These are phyloP conservation scores for Carallia brachiata DNA, from an alignment of 345 rosid genomes.

Conservation along the genomic window DNA sequence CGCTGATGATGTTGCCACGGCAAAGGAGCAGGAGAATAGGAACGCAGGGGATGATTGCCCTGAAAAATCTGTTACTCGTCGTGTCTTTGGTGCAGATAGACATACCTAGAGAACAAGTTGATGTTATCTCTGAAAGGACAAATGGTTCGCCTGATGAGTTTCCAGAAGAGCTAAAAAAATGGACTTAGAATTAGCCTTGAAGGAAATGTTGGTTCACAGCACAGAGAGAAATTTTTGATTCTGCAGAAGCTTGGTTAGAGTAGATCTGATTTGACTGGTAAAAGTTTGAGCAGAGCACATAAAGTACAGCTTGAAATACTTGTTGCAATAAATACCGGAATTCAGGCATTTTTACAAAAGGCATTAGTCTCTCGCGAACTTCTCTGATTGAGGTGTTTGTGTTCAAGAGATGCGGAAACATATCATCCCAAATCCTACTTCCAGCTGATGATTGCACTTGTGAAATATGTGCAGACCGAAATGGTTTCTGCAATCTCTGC, in stretches of 20 bases:
- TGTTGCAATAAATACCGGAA: constrained; percentile 83
- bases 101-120: constrained; percentile 87
- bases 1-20: constrained; percentile 53
- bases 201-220: constrained; percentile 79
- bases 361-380: constrained; percentile 77
- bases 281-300: constrained; percentile 77
- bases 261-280: constrained; percentile 75
- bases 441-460: constrained; percentile 94
- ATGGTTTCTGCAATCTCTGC: constrained; percentile 95
- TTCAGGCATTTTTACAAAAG: constrained; percentile 86
- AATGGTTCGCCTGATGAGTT: constrained; percentile 65
- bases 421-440: constrained; percentile 80
- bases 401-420: constrained; percentile 89
- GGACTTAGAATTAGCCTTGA: constrained; percentile 73
- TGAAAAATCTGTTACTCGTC: constrained; percentile 64
- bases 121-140: constrained; percentile 74
- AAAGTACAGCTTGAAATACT: constrained; percentile 83
- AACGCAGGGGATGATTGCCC: constrained; percentile 63
- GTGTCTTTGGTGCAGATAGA: constrained; percentile 67
- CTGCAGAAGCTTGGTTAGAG: constrained; percentile 80
- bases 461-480: constrained; percentile 70
- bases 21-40: constrained; percentile 67
- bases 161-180: constrained; percentile 73
- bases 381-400: constrained; percentile 83
- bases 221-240: constrained; percentile 68